phyloP scores from a whole-genome alignment of 1,284 basidiomycete genomes.

The Ceratobasidium sp. region DNA sequence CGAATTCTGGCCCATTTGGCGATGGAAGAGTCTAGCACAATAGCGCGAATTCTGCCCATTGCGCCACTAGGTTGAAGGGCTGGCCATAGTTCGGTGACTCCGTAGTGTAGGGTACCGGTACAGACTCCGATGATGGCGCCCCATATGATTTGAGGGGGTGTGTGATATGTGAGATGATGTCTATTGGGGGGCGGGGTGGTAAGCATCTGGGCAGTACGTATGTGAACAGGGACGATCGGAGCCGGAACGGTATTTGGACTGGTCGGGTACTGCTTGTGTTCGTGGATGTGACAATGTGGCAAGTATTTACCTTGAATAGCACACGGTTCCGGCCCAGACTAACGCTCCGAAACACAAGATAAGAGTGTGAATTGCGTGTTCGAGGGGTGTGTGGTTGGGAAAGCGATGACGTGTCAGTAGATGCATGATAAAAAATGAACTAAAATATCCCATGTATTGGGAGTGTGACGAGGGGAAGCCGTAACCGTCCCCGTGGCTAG shows the following conservation, averaged over 20 bases:
- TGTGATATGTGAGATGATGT: constrained; percentile 77
- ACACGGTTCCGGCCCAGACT: constrained; percentile 67
- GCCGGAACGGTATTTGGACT: neutral
- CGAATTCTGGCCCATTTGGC: constrained; percentile 72
- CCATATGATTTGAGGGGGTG: constrained; percentile 72
- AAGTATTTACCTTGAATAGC: constrained; percentile 73
- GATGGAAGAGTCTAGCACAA: constrained; percentile 64
- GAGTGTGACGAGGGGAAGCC: constrained; percentile 89
- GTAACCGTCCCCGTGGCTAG: constrained; percentile 73
- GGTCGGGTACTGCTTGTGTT: neutral
- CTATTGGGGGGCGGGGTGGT: constrained; percentile 54
- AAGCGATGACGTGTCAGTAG: constrained; percentile 74
- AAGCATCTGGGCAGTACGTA: neutral
- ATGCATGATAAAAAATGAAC: constrained; percentile 77
- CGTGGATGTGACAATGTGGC: neutral
- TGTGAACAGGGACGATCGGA: neutral
- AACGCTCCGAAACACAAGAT: constrained; percentile 61
- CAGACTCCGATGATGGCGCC: constrained; percentile 70
- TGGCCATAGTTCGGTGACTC: constrained; percentile 68
- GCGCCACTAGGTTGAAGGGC: constrained; percentile 58
- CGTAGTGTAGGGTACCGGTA: constrained; percentile 66
- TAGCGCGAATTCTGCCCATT: constrained; percentile 59
- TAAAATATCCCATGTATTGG: constrained; percentile 89
- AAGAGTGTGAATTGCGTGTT: constrained; percentile 56
- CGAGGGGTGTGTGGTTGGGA: constrained; percentile 54